These are phyloP conservation scores for Podospora pseudopauciseta DNA, from an alignment of 495 filamentous ascomycete species.

Conservation along the genomic window DNA sequence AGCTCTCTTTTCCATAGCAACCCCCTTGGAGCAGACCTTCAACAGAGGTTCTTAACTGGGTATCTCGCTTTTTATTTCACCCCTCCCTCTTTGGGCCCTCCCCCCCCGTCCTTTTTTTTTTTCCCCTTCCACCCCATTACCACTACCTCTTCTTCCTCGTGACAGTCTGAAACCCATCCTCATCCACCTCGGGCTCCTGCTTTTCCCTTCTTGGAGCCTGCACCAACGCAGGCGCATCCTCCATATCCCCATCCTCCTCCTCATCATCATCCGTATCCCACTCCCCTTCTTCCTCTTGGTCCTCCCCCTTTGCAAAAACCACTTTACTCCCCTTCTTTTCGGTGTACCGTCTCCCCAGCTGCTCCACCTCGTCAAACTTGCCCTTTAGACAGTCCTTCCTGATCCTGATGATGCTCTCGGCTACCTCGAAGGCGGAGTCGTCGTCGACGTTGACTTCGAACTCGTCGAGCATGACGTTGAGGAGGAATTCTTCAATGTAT, in stretches of 20 bases:
- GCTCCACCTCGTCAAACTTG: conserved; percentile 64
- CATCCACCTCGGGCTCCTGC: conserved; percentile 74
- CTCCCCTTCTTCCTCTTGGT: conserved; percentile 58
- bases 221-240: conserved; percentile 61
- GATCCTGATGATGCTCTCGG: conserved; percentile 65
- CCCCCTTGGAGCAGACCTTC: neutral
- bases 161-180: conserved; percentile 93
- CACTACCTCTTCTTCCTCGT: conserved; percentile 62
- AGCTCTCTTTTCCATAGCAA: neutral
- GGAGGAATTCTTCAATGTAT: conserved; percentile 75
- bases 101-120: neutral
- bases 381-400: conserved; percentile 58
- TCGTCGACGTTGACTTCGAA: conserved; percentile 91
- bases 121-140: no score
- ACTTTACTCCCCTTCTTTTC: conserved; percentile 52
- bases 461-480: conserved; percentile 92
- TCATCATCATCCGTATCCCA: conserved; percentile 51
- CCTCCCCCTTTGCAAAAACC: conserved; percentile 58
- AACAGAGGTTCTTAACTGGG: neutral
- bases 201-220: conserved; percentile 57
- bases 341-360: conserved; percentile 63
- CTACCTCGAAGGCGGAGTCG: conserved; percentile 72
- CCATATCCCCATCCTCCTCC: conserved; percentile 70
- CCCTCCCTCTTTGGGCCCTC: neutral
- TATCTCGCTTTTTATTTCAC: neutral